phyloP scores from a whole-genome alignment of 2,329 filamentous ascomycete genomes.

The Alternaria novae-zelandiae region DNA sequence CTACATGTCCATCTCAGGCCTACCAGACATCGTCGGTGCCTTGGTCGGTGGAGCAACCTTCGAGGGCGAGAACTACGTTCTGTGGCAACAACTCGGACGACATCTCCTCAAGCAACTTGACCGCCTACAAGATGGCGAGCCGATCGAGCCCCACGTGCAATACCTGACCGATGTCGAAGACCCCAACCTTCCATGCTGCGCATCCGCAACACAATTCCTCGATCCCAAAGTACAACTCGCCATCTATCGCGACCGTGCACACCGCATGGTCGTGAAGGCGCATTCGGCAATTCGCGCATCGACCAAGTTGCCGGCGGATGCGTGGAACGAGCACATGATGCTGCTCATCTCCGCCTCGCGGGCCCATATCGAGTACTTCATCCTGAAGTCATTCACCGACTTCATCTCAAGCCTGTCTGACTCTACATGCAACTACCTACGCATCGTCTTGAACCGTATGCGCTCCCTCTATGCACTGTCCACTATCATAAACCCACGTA shows the following conservation, averaged over 20 bases:
- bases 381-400: conserved; percentile 27
- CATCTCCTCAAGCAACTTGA: conserved; percentile 36
- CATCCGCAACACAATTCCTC: conserved; percentile 17
- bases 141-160: not conserved
- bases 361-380: conserved; percentile 36
- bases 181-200: not conserved
- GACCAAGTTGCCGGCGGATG: conserved; percentile 13
- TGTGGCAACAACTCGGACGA: conserved; percentile 49
- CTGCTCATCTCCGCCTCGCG: conserved; percentile 29
- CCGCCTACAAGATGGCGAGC: conserved; percentile 7
- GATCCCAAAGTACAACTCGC: conserved; percentile 19
- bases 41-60: conserved; percentile 39
- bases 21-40: conserved; percentile 39
- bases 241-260: conserved; percentile 33
- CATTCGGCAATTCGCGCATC: conserved; percentile 9
- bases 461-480: conserved; percentile 55
- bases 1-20: conserved; percentile 43
- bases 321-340: conserved; percentile 40
- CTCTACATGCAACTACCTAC: conserved; percentile 14
- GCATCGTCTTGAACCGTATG: conserved; percentile 29
- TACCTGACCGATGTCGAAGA: conserved; percentile 5
- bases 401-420: not conserved
- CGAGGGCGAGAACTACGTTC: conserved; percentile 53
- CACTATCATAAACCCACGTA: conserved; percentile 45
- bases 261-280: conserved; percentile 14